Conservation (phyloP, 805 yeast species). For the Lipomyces kockii region DNA sequence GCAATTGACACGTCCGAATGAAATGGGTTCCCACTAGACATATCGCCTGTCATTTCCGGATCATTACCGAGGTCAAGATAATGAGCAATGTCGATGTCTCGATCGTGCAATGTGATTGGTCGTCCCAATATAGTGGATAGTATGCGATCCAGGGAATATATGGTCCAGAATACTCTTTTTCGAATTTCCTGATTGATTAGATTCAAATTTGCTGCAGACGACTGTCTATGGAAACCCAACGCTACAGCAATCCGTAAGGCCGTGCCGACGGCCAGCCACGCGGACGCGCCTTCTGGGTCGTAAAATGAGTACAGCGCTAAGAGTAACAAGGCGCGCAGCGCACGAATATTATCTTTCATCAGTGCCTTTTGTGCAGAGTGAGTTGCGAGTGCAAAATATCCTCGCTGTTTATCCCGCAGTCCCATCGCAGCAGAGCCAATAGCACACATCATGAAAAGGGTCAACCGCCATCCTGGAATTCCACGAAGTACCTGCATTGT, state of each 20-base stretch:
- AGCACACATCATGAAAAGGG: constrained; percentile 20
- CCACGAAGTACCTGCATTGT: constrained; percentile 11
- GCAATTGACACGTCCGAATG: constrained; percentile 25
- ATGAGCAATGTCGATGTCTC: constrained; percentile 50
- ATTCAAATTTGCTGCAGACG: constrained; percentile 25
- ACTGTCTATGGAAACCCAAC: constrained; percentile 40
- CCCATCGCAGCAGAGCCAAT: constrained; percentile 32
- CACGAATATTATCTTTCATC: constrained; percentile 23
- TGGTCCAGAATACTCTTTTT: constrained; percentile 40
- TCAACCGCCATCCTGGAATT: constrained; percentile 24
- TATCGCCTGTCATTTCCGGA: constrained; percentile 14
- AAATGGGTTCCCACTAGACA: neutral
- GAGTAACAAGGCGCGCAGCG: constrained; percentile 17
- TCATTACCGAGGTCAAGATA: constrained; percentile 22
- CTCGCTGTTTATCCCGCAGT: constrained; percentile 18
- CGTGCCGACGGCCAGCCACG: constrained; percentile 43
- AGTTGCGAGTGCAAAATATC: constrained; percentile 21
- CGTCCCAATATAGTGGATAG: constrained; percentile 57
- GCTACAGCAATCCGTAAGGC: constrained; percentile 41
- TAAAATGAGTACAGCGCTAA: constrained; percentile 39
- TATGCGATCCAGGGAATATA: constrained; percentile 46
- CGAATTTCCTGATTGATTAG: constrained; percentile 38
- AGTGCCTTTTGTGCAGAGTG: neutral
- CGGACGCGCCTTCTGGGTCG: constrained; percentile 41
- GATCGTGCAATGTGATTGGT: constrained; percentile 55